Percentiles rank a stretch among this genome's conserved stretches.
Conservation (phyloP, 2,329 filamentous ascomycete genomes). For the Bipolaris gigantea region DNA sequence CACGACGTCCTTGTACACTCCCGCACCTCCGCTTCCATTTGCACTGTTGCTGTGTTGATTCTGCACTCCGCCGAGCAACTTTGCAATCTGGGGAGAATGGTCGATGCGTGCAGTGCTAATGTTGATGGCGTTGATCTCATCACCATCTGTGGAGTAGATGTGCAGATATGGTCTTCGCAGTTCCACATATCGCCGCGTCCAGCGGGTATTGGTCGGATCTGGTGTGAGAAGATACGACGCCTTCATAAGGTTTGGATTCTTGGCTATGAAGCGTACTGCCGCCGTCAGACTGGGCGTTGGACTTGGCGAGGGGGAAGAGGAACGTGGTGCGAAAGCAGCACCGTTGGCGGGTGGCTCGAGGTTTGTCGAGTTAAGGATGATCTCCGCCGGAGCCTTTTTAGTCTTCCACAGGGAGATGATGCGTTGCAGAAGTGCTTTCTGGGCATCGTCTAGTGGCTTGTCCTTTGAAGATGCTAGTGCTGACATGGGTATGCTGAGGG, state of each 20-base stretch:
- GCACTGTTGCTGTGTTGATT: conserved; percentile 5
- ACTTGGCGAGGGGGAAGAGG: conserved; percentile 42
- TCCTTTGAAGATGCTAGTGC: conserved; percentile 15
- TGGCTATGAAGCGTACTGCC: conserved; percentile 74
- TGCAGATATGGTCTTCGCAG: conserved; percentile 89
- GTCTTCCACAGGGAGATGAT: conserved; percentile 67
- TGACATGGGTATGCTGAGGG: conserved; percentile 32
- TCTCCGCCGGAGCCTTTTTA: conserved; percentile 48
- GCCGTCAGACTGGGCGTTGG: conserved; percentile 68
- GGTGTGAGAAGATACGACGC: conserved; percentile 86
- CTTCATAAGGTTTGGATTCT: conserved; percentile 74
- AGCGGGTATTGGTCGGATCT: conserved; percentile 77
- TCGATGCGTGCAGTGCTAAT: conserved; percentile 89
- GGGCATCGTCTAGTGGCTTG: conserved; percentile 31
- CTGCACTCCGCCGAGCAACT: conserved; percentile 62
- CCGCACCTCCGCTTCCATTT: conserved; percentile 9
- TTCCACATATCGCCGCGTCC: conserved; percentile 92
- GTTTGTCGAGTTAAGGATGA: conserved; percentile 53
- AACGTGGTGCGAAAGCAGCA: conserved; percentile 45
- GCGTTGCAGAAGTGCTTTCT: conserved; percentile 52
- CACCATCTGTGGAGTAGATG: conserved; percentile 83
- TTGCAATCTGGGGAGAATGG: conserved; percentile 83
- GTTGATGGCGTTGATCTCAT: conserved; percentile 88
- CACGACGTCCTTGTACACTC: conserved; percentile 61
- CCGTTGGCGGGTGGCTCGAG: conserved; percentile 72